Percentiles rank a stretch among this genome's conserved stretches.
Conservation (phyloP, 2,329 filamentous ascomycete genomes). For the Aspergillus sp. region DNA sequence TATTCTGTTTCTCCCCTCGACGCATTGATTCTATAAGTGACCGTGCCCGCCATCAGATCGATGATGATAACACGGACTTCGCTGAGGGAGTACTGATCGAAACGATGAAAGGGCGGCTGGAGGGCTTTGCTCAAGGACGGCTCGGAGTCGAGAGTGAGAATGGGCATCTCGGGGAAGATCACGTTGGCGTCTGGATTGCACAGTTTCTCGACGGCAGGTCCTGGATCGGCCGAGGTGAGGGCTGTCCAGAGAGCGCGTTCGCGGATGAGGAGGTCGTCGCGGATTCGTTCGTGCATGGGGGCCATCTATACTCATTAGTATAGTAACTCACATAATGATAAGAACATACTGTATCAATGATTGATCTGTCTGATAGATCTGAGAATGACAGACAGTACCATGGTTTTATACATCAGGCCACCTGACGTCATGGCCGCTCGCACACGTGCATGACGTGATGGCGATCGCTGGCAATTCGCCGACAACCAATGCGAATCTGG, state of each 20-base stretch:
- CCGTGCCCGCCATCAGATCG: conserved; percentile 31
- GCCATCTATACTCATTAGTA: conserved; percentile 18
- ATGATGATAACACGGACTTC: conserved; percentile 29
- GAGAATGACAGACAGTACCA: too few relatives aligned
- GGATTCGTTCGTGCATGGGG: conserved; percentile 33
- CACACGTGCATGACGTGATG: too few relatives aligned
- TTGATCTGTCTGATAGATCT: too few relatives aligned
- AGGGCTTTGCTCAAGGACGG: conserved; percentile 16
- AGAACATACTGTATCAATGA: too few relatives aligned
- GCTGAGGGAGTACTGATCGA: conserved; percentile 26
- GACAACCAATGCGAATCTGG: too few relatives aligned
- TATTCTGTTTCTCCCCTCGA: conserved; percentile 20
- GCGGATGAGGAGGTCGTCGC: conserved; percentile 28
- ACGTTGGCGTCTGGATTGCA: conserved; percentile 26
- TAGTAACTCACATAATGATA: too few relatives aligned
- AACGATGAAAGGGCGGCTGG: conserved; percentile 30
- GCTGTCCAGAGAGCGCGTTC: conserved; percentile 35
- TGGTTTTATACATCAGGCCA: too few relatives aligned
- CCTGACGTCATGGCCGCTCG: too few relatives aligned
- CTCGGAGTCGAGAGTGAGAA: conserved; percentile 28
- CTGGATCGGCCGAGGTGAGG: conserved; percentile 32
- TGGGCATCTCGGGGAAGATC: conserved; percentile 27
- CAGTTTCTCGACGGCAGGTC: conserved; percentile 27
- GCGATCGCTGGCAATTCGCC: too few relatives aligned
- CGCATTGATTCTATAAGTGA: conserved; percentile 30